phyloP scores from a whole-genome alignment of 2,329 filamentous ascomycete species.

The Rhexocercosporidium sp. region DNA sequence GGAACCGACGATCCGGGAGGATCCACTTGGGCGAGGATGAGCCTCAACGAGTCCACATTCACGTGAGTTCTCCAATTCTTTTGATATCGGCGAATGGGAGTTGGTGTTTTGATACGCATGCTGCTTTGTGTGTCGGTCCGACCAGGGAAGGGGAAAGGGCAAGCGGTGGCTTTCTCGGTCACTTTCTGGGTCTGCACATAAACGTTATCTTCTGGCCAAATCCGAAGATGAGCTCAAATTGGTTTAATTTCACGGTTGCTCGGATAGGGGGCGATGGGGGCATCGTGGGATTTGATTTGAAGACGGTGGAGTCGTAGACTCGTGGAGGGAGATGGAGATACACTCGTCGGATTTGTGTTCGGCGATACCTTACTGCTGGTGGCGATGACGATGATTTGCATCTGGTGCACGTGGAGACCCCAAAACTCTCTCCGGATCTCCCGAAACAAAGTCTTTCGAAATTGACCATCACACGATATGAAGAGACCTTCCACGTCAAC shows the following conservation, averaged over 20 bases:
- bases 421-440: not conserved
- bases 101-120: not conserved
- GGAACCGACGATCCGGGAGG: conserved; percentile 1
- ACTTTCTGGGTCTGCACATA: conserved; percentile 12
- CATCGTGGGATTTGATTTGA: not conserved
- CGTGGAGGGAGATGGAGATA: not conserved
- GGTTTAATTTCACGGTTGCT: not conserved
- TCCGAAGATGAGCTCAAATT: not conserved
- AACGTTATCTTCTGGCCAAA: not conserved
- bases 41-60: not conserved
- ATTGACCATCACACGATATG: not conserved
- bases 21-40: not conserved
- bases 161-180: conserved; percentile 22
- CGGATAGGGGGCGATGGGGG: not conserved
- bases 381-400: conserved; percentile 9
- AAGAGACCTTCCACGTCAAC: not conserved
- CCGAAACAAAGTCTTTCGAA: not conserved
- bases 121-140: conserved; percentile 9
- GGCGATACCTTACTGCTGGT: not conserved
- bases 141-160: not conserved
- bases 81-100: not conserved
- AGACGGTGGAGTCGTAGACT: not conserved
- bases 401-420: not conserved
- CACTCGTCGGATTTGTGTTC: not conserved
- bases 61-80: conserved; percentile 9